A percentile compares a stretch with the other conserved stretches of the same genome.
These are phyloP conservation scores for Rhodotorula babjevae DNA, from an alignment of 768 basidiomycete species.

Conservation along the genomic window DNA sequence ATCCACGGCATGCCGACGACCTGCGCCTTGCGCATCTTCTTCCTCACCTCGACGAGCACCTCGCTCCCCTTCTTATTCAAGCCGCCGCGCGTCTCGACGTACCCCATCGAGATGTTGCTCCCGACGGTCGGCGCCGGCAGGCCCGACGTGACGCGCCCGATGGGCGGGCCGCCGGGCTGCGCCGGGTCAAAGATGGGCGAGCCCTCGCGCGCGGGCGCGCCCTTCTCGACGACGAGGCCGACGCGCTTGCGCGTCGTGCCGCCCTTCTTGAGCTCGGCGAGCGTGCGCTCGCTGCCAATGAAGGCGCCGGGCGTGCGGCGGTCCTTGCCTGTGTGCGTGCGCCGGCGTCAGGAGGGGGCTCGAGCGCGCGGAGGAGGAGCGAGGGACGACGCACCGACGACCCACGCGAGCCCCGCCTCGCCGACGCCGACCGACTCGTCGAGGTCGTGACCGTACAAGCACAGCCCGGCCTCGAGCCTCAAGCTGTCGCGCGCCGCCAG, in stretches of 20 bases:
- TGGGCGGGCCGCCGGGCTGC: not conserved
- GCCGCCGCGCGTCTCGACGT: slow-evolving; percentile 60
- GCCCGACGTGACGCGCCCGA: slow-evolving; percentile 81
- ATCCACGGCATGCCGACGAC: slow-evolving; percentile 85
- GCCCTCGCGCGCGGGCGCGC: slow-evolving; percentile 66
- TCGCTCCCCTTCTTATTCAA: slow-evolving; percentile 87
- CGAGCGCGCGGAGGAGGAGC: not conserved
- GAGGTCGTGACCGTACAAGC: slow-evolving; percentile 89
- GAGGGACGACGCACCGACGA: slow-evolving; percentile 63
- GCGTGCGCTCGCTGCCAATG: slow-evolving; percentile 70
- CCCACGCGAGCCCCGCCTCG: slow-evolving; percentile 87
- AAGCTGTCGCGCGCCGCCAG: slow-evolving; percentile 89
- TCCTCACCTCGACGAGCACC: slow-evolving; percentile 76
- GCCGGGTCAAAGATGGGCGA: slow-evolving; percentile 26
- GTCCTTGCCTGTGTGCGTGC: slow-evolving; percentile 65
- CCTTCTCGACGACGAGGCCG: slow-evolving; percentile 68
- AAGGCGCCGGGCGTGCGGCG: slow-evolving; percentile 62
- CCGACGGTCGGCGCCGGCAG: slow-evolving; percentile 87
- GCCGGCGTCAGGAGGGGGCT: not conserved
- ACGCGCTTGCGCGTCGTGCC: slow-evolving; percentile 63
- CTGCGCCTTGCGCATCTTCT: slow-evolving; percentile 67
- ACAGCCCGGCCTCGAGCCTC: slow-evolving; percentile 94
- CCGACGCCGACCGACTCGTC: slow-evolving; percentile 80
- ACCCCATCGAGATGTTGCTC: slow-evolving; percentile 95
- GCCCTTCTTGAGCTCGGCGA: slow-evolving; percentile 72